Base-by-base conservation (phyloP, 1,139 yeast species). In the Trichomonascaceae sp. region DNA sequence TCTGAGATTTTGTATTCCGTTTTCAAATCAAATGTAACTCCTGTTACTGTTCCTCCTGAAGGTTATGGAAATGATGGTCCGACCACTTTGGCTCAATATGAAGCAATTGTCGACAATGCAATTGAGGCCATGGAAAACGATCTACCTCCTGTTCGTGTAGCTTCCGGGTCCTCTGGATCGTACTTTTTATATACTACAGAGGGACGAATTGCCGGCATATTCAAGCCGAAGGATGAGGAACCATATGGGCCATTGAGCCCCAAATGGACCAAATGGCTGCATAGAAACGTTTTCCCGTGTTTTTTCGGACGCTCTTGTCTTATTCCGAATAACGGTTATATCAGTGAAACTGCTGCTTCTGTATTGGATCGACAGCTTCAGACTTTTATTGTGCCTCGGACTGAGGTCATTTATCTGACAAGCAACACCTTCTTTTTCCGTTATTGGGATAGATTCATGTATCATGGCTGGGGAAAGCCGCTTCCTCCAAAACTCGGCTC, bases 251-350 rank as follows among this genome's bases (percentile, higher is more conserved):
- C 90, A 0, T 65, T 85, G 53, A 82, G 87, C 5, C 91, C 91
- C 0, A 85, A 85, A 66, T 84, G 91, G 90, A 80, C 87, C 1
- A 85, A 85, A 69, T 85, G 91, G 91, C 66, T 84, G 8, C 91
- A 85, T 65, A 69, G 91, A 57, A 85, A 85, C 32, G 76, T 85
- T 58, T 85, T 85, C 57, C 91, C 91, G 0, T 85, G 90, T 63
- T 85, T 83, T 64, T 85, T 85, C 69, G 91, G 93, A 2, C 68
- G 93, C 54, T 79, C 86, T 43, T 84, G 90, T 63, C 70, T 85
- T 55, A 84, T 85, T 27, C 89, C 89, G 0, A 85, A 85, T 64
- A 74, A 83, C 49, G 91, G 89, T 0, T 85, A 85, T 66, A 76
- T 85, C 27, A 81, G 87, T 56, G 93, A 85, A 65, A 81, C 85